A percentile compares a stretch with the other conserved stretches of the same genome.
These are phyloP conservation scores for Saturnispora hagleri DNA, from an alignment of 805 yeast genomes.

Conservation along the genomic window DNA sequence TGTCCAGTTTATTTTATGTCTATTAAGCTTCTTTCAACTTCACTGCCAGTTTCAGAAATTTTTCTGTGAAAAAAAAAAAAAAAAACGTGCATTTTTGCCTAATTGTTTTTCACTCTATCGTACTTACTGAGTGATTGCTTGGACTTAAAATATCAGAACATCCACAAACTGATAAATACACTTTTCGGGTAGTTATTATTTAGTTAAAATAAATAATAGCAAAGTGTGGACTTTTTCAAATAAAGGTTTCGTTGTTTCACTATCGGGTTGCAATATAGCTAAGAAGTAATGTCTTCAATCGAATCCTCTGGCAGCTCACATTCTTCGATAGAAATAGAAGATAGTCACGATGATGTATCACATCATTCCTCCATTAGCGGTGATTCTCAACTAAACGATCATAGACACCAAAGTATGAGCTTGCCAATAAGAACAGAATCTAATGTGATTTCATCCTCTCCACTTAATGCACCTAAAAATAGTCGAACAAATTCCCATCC, in stretches of 20 bases:
- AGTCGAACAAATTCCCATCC: background rate
- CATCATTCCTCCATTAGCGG: constrained; percentile 29
- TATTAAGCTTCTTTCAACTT: background rate
- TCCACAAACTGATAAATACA: background rate
- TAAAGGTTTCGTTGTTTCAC: background rate
- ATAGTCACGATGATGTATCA: constrained; percentile 25
- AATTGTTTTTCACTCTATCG: background rate
- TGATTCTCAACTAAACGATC: constrained; percentile 29
- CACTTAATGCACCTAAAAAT: background rate
- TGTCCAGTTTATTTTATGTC: background rate
- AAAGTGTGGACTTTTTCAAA: background rate
- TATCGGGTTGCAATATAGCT: background rate
- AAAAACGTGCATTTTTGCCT: background rate
- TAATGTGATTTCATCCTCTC: background rate
- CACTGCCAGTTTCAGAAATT: background rate
- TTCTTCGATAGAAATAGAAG: constrained; percentile 19
- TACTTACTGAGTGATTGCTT: background rate
- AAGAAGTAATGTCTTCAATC: background rate
- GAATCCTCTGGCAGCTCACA: constrained; percentile 2
- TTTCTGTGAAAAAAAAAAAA: background rate
- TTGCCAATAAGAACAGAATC: constrained; percentile 27
- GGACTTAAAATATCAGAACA: background rate
- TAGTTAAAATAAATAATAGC: background rate
- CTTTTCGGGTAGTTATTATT: background rate
- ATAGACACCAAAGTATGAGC: constrained; percentile 27